These are phyloP conservation scores for Epichloe typhina DNA, from an alignment of 2,329 filamentous ascomycete genomes.

Conservation along the genomic window DNA sequence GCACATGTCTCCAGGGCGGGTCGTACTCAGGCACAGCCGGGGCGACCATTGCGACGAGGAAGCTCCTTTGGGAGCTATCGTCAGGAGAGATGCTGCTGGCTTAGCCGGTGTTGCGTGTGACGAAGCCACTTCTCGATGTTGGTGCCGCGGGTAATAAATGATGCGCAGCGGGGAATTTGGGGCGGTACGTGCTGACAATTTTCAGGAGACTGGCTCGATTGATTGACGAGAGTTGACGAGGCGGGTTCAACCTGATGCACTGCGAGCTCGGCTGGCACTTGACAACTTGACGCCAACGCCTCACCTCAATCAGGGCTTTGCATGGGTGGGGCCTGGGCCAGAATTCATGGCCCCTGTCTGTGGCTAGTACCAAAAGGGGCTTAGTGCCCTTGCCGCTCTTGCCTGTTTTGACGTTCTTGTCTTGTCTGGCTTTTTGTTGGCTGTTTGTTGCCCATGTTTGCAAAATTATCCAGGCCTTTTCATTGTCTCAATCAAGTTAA, in stretches of 20 bases:
- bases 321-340: not conserved
- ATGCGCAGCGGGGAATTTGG: not conserved
- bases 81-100: not conserved
- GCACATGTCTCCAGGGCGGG: not conserved
- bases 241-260: not conserved
- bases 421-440: too few species aligned
- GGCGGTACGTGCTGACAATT: not conserved
- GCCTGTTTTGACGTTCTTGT: not conserved
- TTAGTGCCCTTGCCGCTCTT: not conserved
- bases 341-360: not conserved
- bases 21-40: conserved; percentile 64
- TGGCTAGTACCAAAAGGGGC: not conserved
- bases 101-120: not conserved
- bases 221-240: not conserved
- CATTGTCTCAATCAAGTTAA: too few species aligned
- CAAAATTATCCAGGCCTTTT: too few species aligned
- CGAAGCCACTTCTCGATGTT: not conserved
- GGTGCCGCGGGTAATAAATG: not conserved
- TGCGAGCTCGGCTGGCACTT: not conserved
- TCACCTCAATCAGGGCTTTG: not conserved
- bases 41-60: conserved; percentile 47
- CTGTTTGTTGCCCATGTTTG: too few species aligned
- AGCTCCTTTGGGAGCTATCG: conserved; percentile 5
- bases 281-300: not conserved
- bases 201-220: not conserved